Percentiles rank a stretch among this genome's conserved stretches.
Evolutionary conservation across 78 protist genomes (phyloP).

Genomic region (Salpingoeca rosetta): DNA sequence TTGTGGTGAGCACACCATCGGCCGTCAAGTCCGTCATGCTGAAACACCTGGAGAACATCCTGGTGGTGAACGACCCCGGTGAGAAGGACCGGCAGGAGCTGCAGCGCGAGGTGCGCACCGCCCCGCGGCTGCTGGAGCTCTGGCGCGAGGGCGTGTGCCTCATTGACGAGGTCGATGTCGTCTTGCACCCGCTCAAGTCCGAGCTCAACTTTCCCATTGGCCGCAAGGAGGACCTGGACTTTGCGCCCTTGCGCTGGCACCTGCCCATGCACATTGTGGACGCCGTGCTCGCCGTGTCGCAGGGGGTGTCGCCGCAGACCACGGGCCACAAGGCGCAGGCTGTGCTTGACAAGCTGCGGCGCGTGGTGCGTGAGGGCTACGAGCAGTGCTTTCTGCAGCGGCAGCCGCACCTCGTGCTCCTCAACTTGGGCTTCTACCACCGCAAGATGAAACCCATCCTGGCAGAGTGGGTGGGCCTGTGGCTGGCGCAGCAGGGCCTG

Average conservation of each 20-base stretch:
- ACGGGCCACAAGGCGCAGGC: too few species aligned
- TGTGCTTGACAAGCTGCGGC: neutral
- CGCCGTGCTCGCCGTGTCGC: too few species aligned
- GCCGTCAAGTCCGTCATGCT: conserved; percentile 47
- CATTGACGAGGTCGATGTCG: conserved; percentile 37
- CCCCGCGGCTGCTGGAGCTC: neutral
- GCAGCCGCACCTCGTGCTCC: conserved; percentile 47
- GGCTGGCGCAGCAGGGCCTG: neutral
- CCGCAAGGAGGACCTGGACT: conserved; percentile 6
- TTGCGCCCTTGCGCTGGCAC: conserved; percentile 69
- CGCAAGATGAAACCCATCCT: conserved; percentile 16
- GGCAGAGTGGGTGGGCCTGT: conserved; percentile 39
- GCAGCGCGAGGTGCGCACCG: neutral
- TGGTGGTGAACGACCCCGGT: conserved; percentile 11
- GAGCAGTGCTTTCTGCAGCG: conserved; percentile 23
- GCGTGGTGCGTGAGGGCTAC: neutral
- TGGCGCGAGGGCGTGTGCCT: neutral
- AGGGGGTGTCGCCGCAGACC: too few species aligned
- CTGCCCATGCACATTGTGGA: conserved; percentile 54
- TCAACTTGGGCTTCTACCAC: conserved; percentile 30
- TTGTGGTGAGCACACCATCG: conserved; percentile 22
- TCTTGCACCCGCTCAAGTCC: conserved; percentile 63
- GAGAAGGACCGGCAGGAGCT: too few species aligned
- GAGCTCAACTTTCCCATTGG: conserved; percentile 81
- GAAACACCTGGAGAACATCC: conserved; percentile 43